Base-by-base conservation (phyloP, 129 eudicot species). In the Ambrosia trifida region DNA sequence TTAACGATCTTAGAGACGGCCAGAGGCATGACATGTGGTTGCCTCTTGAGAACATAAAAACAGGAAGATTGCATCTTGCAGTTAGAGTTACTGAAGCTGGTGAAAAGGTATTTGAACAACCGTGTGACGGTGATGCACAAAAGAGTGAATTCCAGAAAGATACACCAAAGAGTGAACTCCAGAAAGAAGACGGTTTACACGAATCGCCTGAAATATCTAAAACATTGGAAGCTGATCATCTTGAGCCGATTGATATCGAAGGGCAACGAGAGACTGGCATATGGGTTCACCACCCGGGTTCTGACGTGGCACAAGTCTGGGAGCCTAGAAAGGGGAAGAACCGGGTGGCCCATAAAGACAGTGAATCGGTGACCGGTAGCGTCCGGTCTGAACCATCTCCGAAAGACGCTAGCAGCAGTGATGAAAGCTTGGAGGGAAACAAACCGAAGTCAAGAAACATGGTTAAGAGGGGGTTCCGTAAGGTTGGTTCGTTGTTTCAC, bases 21-120 rank as follows among this genome's bases (percentile, higher is more conserved):
- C 81, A 87, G 73, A 84, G 97, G 76, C 97, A 85, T 47, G 98
- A 94, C 72, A 69, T 87, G 79, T 94, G 98, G 98, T 56, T 94
- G 83, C 56, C 92, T 72, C 97, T 94, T 41, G 75, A 70, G 73
- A 85, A 89, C 66, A 76, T 89, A 18, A 94, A 94, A 82, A 87
- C 56, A 64, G 98, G 98, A 81, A 83, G 97, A 77, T 69, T 94
- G 78, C 98, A 85, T 87, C 84, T 94, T 57, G 97, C 93, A 1
- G 54, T 94, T 67, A 82, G 85, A 68, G 89, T 94, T 56, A 56
- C 76, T 31, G 96, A 87, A 76, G 85, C 58, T 24, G 76, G 66
- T 36, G 88, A 57, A 66, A 89, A 83, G 89, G 87, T 86, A 77
- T 61, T 20, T 4, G 88, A 84, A 66, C 80, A 76, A 70, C 60